Percentiles rank a stretch among this genome's conserved stretches.
phyloP scores from a whole-genome alignment of 208 protist genomes.

The Crithidia bombi region DNA sequence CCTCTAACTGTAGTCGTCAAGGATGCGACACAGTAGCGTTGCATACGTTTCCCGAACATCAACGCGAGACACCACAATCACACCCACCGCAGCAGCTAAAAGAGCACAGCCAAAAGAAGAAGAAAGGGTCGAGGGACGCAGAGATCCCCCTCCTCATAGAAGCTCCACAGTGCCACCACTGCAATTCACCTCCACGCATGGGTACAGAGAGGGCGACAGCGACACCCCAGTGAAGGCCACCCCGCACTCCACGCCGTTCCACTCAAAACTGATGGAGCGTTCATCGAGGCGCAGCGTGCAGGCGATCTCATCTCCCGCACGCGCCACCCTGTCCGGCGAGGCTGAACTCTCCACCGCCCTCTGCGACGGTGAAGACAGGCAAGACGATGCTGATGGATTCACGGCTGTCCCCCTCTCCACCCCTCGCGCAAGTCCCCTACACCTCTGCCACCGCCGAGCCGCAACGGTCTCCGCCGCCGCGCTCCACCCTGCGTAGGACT shows the following conservation, averaged over 20 bases:
- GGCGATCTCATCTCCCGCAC: conserved; percentile 45
- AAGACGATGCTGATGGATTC: background rate
- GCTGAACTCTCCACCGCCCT: background rate
- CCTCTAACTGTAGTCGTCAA: no score
- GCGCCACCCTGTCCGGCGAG: conserved; percentile 12
- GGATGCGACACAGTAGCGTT: no score
- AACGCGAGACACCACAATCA: no score
- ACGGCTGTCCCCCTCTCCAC: background rate
- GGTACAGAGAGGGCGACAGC: conserved; percentile 47
- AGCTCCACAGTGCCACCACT: conserved; percentile 49
- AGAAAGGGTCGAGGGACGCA: no score
- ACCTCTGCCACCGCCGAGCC: conserved; percentile 8
- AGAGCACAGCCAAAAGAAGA: background rate
- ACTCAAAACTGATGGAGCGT: conserved; percentile 39
- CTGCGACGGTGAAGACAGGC: background rate
- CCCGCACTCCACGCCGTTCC: conserved; percentile 56
- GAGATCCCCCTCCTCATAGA: conserved; percentile 23
- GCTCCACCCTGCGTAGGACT: conserved; percentile 1
- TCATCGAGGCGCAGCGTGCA: conserved; percentile 34
- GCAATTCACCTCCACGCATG: conserved; percentile 57
- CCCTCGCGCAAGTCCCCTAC: background rate
- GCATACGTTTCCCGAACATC: no score
- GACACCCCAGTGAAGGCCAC: conserved; percentile 43
- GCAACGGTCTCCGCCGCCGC: conserved; percentile 14
- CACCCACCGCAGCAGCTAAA: no score